Evolutionary conservation across 257 asterid species (phyloP), one percentile per base, ranked within the genome.

Genomic region (Prunella vulgaris): DNA sequence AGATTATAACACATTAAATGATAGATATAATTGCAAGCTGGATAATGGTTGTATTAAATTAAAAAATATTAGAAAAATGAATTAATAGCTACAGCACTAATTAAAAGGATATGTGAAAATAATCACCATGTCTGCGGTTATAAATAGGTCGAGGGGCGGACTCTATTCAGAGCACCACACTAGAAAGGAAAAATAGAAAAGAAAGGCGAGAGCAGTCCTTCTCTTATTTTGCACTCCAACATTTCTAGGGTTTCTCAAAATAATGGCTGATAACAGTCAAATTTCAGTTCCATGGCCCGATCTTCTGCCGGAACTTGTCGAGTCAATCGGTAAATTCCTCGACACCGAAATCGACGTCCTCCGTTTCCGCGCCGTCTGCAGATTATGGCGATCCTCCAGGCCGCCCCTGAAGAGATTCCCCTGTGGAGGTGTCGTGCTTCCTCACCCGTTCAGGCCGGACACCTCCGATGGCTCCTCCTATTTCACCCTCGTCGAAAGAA

Each of bases 341-440:
- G 58, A 51, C 27, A 3, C 58, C 1, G 58, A 51, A 3, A 51
- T 21, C 28, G 58, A 51, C 58, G 58, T 51, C 1, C 58, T 51
- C 28, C 58, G 58, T 1, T 51, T 51, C 58, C 58, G 74, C 13
- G 79, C 66, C 14, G 79, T 74, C n/a, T 74, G 79, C 71, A 49
- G 5, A 10, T 27, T 57, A 0, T 74, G 74, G 79, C 74, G 74
- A 17, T 46, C 74, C 58, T 60, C 71, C 2, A 37, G 74, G 57
- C 14, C 51, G 70, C 60, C 71, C 60, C 51, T 60, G 0, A 35
- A 51, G 70, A 68, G 38, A 7, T 22, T 33, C 64, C 61, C 68
- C 2, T 15, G 1, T 1, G 24, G 25, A 51, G 15, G 0, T 28
- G 5, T 51, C 2, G 15, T 5, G 58, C 27, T 51, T 7, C 58